Evolutionary conservation across 2,329 filamentous ascomycete genomes (phyloP), one percentile per base, ranked within the genome.

Genomic region (Sporothrix globosa): DNA sequence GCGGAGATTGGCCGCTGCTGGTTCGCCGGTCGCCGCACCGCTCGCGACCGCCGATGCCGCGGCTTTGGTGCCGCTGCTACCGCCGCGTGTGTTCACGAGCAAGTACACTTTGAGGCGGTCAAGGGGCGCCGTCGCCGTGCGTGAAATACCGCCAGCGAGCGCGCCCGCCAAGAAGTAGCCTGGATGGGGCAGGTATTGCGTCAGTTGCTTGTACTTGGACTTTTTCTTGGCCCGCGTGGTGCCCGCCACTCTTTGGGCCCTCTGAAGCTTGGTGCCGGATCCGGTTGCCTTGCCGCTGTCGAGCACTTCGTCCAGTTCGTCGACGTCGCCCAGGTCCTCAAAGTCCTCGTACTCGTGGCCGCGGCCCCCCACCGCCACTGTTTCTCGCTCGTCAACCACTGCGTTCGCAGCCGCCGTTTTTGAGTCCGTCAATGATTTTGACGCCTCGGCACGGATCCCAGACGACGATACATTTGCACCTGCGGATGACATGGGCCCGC

Each of bases 141-240:
- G 91, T 78, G 95, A 98, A 77, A 97, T 90, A 80, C 93, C 95
- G 79, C 96, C 96, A 79, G 95, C 93, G 79, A 97, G 85, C 81
- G 93, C 96, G 85, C 96, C 96, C 80, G 96, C 96, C 83, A 97
- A 82, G 82, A 98, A 99, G 83, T 98, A 99, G 87, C 96, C 96
- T 97, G 91, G 86, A 88, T 93, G 88, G 81, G 92, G 92, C 81
- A 93, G 84, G 85, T 91, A 86, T 79, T 85, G 83, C 80, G 87
- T 89, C 84, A 90, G 87, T 83, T 80, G 83, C 79, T 27, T 30
- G 24, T 41, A 39, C 54, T 48, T 70, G 34, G 52, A 34, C 67
- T 53, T 69, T 24, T 10, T n/a, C 30, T 56, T 58, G 7, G 53
- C 30, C 53, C 46, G 46, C 3, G 34, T 39, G 19, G 24, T 17